A percentile compares a stretch with the other conserved stretches of the same genome.
phyloP scores from a whole-genome alignment of 345 rosid genomes.

The Cochlearia excelsa region DNA sequence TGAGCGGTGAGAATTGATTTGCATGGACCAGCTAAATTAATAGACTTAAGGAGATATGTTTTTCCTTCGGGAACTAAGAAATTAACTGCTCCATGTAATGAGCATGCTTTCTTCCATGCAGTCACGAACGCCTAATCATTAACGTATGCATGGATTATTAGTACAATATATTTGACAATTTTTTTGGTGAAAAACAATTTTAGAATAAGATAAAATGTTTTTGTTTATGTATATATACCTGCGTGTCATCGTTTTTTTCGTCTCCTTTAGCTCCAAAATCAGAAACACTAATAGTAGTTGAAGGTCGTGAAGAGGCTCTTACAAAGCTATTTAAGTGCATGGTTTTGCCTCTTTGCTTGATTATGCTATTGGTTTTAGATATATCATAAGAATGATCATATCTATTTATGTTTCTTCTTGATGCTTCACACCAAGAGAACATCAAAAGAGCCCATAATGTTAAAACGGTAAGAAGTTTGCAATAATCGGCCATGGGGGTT shows the following conservation, averaged over 20 bases:
- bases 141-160: too few relatives aligned
- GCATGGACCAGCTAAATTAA: conserved; percentile 72
- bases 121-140: conserved; percentile 54
- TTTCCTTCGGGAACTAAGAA: conserved; percentile 53
- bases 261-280: conserved; percentile 62
- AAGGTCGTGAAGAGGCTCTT: conserved; percentile 10
- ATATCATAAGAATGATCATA: conserved; percentile 29
- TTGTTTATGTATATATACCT: conserved; percentile 31
- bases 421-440: conserved; percentile 27
- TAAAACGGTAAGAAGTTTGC: conserved; percentile 11
- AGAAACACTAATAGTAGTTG: conserved; percentile 39
- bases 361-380: conserved; percentile 24
- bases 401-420: conserved; percentile 2
- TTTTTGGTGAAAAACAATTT: too few relatives aligned
- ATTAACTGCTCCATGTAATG: conserved; percentile 39
- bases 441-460: conserved; percentile 17
- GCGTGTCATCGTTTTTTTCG: conserved; percentile 54
- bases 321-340: conserved; percentile 13
- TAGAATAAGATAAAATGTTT: too few relatives aligned
- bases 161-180: neutral
- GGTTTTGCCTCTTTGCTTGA: conserved; percentile 26
- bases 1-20: conserved; percentile 34
- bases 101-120: conserved; percentile 82
- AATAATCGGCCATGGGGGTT: conserved; percentile 30
- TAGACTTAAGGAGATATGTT: conserved; percentile 47